Evolutionary conservation across 1,139 yeast genomes (phyloP).

Genomic region (Williopsis jadinii): DNA sequence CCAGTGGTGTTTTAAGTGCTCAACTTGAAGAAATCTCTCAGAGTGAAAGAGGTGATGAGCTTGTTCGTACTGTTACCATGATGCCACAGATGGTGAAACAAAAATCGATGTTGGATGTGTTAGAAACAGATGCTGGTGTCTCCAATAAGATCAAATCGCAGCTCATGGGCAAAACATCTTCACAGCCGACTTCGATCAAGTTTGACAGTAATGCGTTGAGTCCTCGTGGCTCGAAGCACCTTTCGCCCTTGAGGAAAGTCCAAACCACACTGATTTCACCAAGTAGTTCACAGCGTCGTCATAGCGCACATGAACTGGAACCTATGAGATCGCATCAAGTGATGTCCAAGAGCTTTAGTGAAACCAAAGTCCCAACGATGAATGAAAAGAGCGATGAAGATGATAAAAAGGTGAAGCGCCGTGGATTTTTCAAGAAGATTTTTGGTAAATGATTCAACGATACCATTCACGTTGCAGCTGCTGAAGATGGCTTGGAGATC

Average conservation of each 20-base stretch:
- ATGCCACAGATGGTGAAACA: slow-evolving; percentile 15
- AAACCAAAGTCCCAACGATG: slow-evolving; percentile 3
- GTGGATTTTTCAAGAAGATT: slow-evolving; percentile 1
- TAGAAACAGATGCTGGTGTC: not conserved
- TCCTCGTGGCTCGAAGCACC: not conserved
- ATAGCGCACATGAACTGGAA: slow-evolving; percentile 1
- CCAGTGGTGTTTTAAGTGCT: slow-evolving; percentile 9
- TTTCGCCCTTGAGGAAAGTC: slow-evolving; percentile 5
- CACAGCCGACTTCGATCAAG: not conserved
- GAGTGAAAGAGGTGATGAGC: slow-evolving; percentile 12
- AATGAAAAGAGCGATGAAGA: not conserved
- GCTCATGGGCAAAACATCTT: not conserved
- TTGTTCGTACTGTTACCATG: slow-evolving; percentile 20
- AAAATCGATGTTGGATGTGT: slow-evolving; percentile 15
- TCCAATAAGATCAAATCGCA: slow-evolving; percentile 6
- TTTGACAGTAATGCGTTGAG: not conserved
- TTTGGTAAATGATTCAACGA: not conserved
- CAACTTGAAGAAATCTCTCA: slow-evolving; percentile 11
- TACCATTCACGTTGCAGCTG: too few species aligned
- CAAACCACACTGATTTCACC: slow-evolving; percentile 6
- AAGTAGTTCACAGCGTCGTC: not conserved
- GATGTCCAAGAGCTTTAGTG: slow-evolving; percentile 4
- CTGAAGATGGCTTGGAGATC: too few species aligned
- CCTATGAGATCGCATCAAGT: slow-evolving; percentile 2
- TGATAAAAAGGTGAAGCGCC: not conserved